Percentiles rank a stretch among this genome's conserved stretches.
Evolutionary conservation across 345 rosid genomes (phyloP).

Genomic region (Schrenkiella parvula): DNA sequence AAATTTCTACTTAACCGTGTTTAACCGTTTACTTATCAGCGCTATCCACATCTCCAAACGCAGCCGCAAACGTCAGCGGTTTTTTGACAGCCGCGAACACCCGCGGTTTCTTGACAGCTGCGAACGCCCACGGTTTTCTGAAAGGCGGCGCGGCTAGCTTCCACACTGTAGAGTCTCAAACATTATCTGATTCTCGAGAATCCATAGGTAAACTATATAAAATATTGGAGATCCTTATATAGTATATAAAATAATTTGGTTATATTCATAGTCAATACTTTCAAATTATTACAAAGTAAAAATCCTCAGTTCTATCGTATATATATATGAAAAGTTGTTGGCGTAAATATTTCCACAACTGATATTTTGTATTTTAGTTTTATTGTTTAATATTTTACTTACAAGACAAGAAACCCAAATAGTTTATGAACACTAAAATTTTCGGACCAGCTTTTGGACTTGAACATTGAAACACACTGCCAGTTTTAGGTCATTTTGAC

Average conservation of each 20-base stretch:
- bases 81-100: constrained; percentile 20
- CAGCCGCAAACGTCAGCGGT: background rate
- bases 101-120: constrained; percentile 9
- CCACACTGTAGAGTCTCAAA: constrained; percentile 26
- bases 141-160: constrained; percentile 32
- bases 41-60: constrained; percentile 11
- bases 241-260: background rate
- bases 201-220: constrained; percentile 16
- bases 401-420: background rate
- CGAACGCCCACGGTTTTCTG: constrained; percentile 1
- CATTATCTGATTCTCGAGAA: constrained; percentile 22
- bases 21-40: background rate
- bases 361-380: background rate
- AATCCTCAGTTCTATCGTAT: background rate
- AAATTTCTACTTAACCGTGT: background rate
- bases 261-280: background rate
- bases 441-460: background rate
- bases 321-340: background rate
- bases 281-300: background rate
- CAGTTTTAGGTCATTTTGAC: background rate
- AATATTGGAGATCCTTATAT: background rate
- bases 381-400: background rate
- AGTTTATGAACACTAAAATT: background rate
- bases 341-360: background rate
- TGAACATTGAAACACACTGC: background rate